phyloP scores from a whole-genome alignment of 2,329 filamentous ascomycete genomes.

The Tolypocladium inflatum region DNA sequence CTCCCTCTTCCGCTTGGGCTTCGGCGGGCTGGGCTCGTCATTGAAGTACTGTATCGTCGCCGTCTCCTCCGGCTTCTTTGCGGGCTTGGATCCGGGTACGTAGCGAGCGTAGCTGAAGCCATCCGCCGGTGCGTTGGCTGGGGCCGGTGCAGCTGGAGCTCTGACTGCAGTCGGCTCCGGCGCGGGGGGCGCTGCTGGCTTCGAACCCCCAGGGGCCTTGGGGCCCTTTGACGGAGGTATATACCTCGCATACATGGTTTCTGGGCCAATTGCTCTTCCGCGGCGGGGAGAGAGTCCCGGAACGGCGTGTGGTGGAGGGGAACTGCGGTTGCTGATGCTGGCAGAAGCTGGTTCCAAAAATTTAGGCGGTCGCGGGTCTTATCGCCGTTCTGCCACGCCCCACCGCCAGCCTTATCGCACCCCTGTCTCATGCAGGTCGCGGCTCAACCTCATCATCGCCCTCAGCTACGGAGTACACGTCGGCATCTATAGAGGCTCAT shows the following conservation, averaged over 20 bases:
- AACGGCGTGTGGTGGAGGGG: background rate
- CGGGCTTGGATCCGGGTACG: constrained; percentile 21
- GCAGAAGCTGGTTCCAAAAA: constrained; percentile 16
- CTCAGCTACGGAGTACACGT: background rate
- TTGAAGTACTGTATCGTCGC: constrained; percentile 16
- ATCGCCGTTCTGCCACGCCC: constrained; percentile 24
- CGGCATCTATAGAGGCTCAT: background rate
- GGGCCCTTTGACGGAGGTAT: constrained; percentile 23
- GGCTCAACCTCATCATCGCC: background rate
- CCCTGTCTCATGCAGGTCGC: background rate
- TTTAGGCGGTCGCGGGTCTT: constrained; percentile 22
- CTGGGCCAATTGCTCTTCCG: constrained; percentile 9
- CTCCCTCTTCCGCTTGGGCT: constrained; percentile 27
- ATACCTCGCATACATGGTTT: constrained; percentile 33
- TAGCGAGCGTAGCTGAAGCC: constrained; percentile 30
- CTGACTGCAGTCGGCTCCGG: constrained; percentile 2
- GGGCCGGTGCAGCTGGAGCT: constrained; percentile 2
- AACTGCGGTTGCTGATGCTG: background rate
- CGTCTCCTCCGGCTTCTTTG: constrained; percentile 4
- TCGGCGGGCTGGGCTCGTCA: constrained; percentile 14
- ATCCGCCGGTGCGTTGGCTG: constrained; percentile 6
- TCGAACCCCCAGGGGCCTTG: background rate
- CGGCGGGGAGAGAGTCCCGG: constrained; percentile 3
- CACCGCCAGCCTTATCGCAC: constrained; percentile 25
- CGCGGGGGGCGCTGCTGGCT: constrained; percentile 1